Evolutionary conservation across 2,329 filamentous ascomycete species (phyloP).

Genomic region (Mariannaea sp.): DNA sequence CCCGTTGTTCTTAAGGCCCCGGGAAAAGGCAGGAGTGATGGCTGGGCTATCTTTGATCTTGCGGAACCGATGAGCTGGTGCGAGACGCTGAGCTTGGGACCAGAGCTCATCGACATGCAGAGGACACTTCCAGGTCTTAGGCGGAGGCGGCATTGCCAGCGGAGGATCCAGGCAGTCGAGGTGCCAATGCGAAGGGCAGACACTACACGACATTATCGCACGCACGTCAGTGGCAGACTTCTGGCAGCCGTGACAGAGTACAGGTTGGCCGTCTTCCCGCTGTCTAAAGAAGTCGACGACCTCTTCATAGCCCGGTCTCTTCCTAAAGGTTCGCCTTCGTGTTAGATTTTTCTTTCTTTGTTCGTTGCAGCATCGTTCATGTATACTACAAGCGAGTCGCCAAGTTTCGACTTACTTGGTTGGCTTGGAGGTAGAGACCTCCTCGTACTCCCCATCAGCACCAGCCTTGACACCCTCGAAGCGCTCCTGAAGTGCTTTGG

Average conservation of each 20-base stretch:
- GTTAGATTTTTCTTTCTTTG: conserved; percentile 5
- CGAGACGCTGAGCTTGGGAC: conserved; percentile 60
- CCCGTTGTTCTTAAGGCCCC: conserved; percentile 73
- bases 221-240: conserved; percentile 63
- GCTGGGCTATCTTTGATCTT: conserved; percentile 60
- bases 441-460: conserved; percentile 79
- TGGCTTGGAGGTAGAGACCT: conserved; percentile 63
- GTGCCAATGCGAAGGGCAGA: conserved; percentile 84
- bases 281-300: conserved; percentile 69
- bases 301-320: conserved; percentile 62
- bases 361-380: not conserved
- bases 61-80: conserved; percentile 64
- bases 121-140: conserved; percentile 86
- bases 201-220: conserved; percentile 84
- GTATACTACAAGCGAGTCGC: not conserved
- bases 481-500: conserved; percentile 70
- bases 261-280: conserved; percentile 75
- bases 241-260: conserved; percentile 79
- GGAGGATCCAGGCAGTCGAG: conserved; percentile 90
- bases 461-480: conserved; percentile 82
- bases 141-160: conserved; percentile 74
- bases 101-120: conserved; percentile 82
- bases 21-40: conserved; percentile 58
- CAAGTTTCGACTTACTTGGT: conserved; percentile 60
- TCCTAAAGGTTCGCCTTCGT: conserved; percentile 43